Conservation (phyloP, 768 basidiomycete genomes). For the Hypholoma sublateritium region DNA sequence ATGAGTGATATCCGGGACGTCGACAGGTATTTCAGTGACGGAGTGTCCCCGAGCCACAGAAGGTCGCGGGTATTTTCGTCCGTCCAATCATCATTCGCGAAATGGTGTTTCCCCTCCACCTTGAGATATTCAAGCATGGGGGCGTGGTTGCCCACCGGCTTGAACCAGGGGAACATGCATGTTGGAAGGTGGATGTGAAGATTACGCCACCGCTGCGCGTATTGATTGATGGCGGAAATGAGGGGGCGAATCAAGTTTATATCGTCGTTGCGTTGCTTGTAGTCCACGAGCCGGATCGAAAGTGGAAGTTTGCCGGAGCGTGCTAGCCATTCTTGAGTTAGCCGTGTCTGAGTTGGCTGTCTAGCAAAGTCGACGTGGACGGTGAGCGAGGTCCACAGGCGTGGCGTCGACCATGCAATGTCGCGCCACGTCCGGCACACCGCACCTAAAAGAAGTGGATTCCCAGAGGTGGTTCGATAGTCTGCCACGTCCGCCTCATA, state of each 20-base stretch:
- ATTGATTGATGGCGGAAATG: conserved; percentile 1
- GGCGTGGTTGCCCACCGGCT: not conserved
- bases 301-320: conserved; percentile 9
- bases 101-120: not conserved
- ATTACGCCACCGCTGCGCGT: conserved; percentile 2
- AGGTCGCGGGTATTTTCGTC: not conserved
- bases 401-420: conserved; percentile 12
- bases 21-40: not conserved
- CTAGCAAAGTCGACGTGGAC: not conserved
- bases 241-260: not conserved
- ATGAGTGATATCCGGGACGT: not conserved
- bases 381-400: conserved; percentile 4
- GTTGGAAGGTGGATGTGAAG: not conserved
- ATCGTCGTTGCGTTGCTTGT: not conserved
- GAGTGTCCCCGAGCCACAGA: not conserved
- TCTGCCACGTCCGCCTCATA: not conserved
- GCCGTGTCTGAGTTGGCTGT: not conserved
- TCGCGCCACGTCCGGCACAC: conserved; percentile 10
- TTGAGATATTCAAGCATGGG: not conserved
- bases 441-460: conserved; percentile 7
- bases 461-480: not conserved
- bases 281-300: not conserved
- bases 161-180: conserved; percentile 2
- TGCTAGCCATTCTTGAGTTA: conserved; percentile 6
- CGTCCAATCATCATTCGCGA: not conserved